phyloP scores from a whole-genome alignment of 2,329 filamentous ascomycete genomes.

The Diaporthe aspalathi region DNA sequence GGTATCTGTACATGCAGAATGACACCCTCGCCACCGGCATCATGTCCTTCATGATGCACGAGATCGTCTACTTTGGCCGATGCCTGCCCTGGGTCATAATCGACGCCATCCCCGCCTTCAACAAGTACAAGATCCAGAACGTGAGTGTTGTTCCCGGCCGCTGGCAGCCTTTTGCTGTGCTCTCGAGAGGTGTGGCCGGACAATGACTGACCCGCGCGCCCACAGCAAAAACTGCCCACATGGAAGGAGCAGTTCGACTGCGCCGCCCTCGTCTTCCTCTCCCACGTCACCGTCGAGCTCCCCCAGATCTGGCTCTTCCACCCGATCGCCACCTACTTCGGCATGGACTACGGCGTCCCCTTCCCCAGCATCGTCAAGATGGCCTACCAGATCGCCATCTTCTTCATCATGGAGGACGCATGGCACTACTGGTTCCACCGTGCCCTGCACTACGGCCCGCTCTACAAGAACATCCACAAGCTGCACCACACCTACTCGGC shows the following conservation, averaged over 20 bases:
- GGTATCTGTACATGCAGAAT: constrained; percentile 99
- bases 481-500: constrained; percentile 99
- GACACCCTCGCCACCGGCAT: constrained; percentile 96
- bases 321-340: constrained; percentile 92
- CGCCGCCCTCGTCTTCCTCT: constrained; percentile 90
- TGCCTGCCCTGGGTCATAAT: constrained; percentile 92
- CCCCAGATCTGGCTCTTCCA: constrained; percentile 99
- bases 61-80: constrained; percentile 93
- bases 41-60: constrained; percentile 97
- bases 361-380: constrained; percentile 90
- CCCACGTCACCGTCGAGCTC: constrained; percentile 97
- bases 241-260: constrained; percentile 94
- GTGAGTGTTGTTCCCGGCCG: constrained; percentile 62
- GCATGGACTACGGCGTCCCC: constrained; percentile 87
- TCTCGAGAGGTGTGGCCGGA: constrained; percentile 12
- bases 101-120: constrained; percentile 87
- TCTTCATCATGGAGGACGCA: constrained; percentile 95
- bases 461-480: constrained; percentile 98
- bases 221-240: constrained; percentile 84
- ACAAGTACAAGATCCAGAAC: constrained; percentile 93
- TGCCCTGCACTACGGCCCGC: constrained; percentile 89
- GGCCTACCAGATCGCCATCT: constrained; percentile 88
- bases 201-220: constrained; percentile 42
- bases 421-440: constrained; percentile 99
- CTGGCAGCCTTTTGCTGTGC: background rate